A percentile compares a stretch with the other conserved stretches of the same genome.
These are phyloP conservation scores for Cutaneotrichosporon sp. DNA, from an alignment of 1,284 basidiomycete species.

Conservation along the genomic window DNA sequence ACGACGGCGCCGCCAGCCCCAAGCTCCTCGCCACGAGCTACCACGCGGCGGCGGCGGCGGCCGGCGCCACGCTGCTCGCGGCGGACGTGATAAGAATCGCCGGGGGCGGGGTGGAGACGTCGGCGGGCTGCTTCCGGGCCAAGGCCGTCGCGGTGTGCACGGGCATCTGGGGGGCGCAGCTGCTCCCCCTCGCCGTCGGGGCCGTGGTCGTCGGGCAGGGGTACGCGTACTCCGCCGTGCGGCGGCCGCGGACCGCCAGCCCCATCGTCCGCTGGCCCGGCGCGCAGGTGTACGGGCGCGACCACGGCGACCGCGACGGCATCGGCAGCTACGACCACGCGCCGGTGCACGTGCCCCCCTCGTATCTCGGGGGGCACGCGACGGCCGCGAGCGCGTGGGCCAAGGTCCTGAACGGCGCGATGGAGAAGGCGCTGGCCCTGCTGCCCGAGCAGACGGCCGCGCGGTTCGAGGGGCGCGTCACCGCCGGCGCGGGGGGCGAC, in stretches of 20 bases:
- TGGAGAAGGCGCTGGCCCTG: slow-evolving; percentile 18
- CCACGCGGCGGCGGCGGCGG: slow-evolving; percentile 17
- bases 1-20: slow-evolving; percentile 30
- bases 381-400: slow-evolving; percentile 29
- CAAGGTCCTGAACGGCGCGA: slow-evolving; percentile 16
- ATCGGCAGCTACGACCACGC: slow-evolving; percentile 32
- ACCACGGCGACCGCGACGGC: slow-evolving; percentile 32
- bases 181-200: slow-evolving; percentile 18
- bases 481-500: neutral
- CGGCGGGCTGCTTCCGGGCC: neutral
- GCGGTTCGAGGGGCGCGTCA: slow-evolving; percentile 9
- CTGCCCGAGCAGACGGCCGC: slow-evolving; percentile 22
- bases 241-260: neutral
- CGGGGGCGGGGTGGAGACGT: neutral
- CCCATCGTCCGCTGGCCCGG: slow-evolving; percentile 34
- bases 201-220: slow-evolving; percentile 30
- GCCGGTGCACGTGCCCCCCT: slow-evolving; percentile 17
- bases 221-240: slow-evolving; percentile 23
- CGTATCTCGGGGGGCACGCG: neutral
- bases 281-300: slow-evolving; percentile 32
- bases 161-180: slow-evolving; percentile 32
- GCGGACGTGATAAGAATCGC: neutral
- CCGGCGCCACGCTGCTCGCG: slow-evolving; percentile 20
- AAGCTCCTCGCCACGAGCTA: slow-evolving; percentile 15
- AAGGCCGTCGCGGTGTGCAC: slow-evolving; percentile 23